Base-by-base conservation (phyloP, 2,329 filamentous ascomycete species). In the Botrytis byssoidea region DNA sequence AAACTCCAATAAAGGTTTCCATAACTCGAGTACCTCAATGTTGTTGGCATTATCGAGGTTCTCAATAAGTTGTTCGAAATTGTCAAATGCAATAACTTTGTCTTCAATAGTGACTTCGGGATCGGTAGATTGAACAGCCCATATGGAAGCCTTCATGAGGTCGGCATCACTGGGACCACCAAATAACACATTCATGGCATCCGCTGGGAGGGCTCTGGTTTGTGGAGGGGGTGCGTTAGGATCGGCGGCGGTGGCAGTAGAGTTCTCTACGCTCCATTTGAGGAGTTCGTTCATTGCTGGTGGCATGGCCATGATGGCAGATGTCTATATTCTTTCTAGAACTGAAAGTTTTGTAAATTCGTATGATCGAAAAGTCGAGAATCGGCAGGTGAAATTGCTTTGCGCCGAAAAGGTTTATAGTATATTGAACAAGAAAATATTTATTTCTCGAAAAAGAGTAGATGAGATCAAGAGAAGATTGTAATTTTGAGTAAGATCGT, bases 41-140 rank as follows among this genome's bases (percentile, higher is more conserved):
- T 98, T 97, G 86, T 98, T 99, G 74, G 96, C 95, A 82, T 99
- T 99, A 86, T 99, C 96, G 79, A 98, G 90, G 76, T 89, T 90
- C 85, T 98, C 94, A 79, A 98, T 92, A 74, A 97, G 86, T 83
- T 97, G 93, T 85, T 97, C 95, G 76, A 98, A 92, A 84, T 98
- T 97, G 87, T 97, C 95, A 83, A 97, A 97, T 55, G 95, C 95
- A 74, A 91, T 88, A 71, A 97, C 84, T 82, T 93, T 94, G 83
- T 93, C 89, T 61, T 94, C 91, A 68, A 95, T 86, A 6, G 89
- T 88, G 73, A 92, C 85, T 73, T 91, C 87, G 14, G 89, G 84
- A 78, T 88, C 86, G 1, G 84, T 77, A 29, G 90, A 89, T 16
- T 86, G 87, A 80, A 98, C 91, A 73, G 92, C 89, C 42, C 88